Evolutionary conservation across 495 filamentous ascomycete species (phyloP).

Genomic region (Paragyromitra xinjiangensis): DNA sequence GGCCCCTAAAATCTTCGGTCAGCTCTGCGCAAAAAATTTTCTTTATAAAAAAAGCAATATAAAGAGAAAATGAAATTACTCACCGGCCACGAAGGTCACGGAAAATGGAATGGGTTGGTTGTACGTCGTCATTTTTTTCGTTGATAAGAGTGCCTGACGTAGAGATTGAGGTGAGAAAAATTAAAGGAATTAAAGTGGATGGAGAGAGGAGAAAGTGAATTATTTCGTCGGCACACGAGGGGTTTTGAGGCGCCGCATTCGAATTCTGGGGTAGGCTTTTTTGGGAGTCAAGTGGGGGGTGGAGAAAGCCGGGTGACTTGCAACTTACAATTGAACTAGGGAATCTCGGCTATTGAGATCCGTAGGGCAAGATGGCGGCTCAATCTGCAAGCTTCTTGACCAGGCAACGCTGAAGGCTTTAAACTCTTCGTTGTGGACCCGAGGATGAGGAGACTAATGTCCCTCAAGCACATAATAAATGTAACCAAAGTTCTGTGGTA

Average conservation of each 20-base stretch:
- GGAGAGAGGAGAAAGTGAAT: conserved; percentile 7
- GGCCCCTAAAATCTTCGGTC: conserved; percentile 64
- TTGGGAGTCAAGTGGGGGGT: conserved; percentile 14
- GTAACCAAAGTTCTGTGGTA: neutral
- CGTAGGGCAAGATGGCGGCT: conserved; percentile 28
- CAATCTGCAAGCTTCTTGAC: conserved; percentile 26
- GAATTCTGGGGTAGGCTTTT: conserved; percentile 16
- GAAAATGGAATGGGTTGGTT: conserved; percentile 55
- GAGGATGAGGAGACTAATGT: neutral
- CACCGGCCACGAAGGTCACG: conserved; percentile 57
- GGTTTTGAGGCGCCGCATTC: conserved; percentile 26
- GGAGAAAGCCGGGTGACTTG: conserved; percentile 47
- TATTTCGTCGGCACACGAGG: conserved; percentile 26
- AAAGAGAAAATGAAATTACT: conserved; percentile 16
- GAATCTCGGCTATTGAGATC: conserved; percentile 12
- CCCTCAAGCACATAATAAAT: neutral
- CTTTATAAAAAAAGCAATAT: conserved; percentile 38
- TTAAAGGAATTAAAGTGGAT: neutral
- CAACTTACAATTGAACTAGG: conserved; percentile 3
- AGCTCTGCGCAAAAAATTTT: conserved; percentile 27
- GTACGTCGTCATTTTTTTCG: conserved; percentile 50
- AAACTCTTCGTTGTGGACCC: neutral
- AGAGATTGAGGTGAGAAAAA: neutral
- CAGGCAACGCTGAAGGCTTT: neutral
- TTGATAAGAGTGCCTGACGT: neutral